Percentiles rank a stretch among this genome's conserved stretches.
These are phyloP conservation scores for Spergularia marina DNA, from an alignment of 148 eudicot species.

Conservation along the genomic window DNA sequence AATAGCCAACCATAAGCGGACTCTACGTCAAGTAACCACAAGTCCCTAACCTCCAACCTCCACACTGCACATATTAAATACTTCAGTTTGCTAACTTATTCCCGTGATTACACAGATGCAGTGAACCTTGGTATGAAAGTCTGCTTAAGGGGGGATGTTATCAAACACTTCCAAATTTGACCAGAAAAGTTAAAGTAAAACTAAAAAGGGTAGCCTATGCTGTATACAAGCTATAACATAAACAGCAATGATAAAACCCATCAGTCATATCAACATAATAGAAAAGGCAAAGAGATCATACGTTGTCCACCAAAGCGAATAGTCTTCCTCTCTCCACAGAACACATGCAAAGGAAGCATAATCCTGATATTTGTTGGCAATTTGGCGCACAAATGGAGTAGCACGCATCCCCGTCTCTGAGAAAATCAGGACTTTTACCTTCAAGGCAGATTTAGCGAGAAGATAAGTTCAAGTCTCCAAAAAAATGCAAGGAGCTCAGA, in stretches of 20 bases:
- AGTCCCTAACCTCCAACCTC: not conserved
- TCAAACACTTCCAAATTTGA: not conserved
- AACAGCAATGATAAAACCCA: not conserved
- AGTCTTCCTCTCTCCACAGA: constrained; percentile 79
- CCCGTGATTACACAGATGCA: not conserved
- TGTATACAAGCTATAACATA: not conserved
- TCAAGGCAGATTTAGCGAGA: constrained; percentile 18
- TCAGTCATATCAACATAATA: not conserved
- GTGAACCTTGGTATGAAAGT: not conserved
- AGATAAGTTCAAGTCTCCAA: constrained; percentile 1
- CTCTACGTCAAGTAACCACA: not conserved
- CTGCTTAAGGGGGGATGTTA: not conserved
- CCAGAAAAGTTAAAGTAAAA: not conserved
- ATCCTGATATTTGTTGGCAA: constrained; percentile 65
- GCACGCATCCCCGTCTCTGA: constrained; percentile 94
- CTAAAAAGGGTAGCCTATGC: not conserved
- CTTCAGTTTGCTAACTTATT: not conserved
- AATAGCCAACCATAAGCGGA: not conserved
- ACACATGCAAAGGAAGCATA: constrained; percentile 86
- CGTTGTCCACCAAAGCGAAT: constrained; percentile 76
- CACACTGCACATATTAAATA: not conserved
- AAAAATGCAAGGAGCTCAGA: not conserved
- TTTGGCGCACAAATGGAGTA: constrained; percentile 78
- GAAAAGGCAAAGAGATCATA: constrained; percentile 40
- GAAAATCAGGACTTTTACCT: constrained; percentile 88